phyloP scores from a whole-genome alignment of 208 protist species.

The Strigomonas culicis region DNA sequence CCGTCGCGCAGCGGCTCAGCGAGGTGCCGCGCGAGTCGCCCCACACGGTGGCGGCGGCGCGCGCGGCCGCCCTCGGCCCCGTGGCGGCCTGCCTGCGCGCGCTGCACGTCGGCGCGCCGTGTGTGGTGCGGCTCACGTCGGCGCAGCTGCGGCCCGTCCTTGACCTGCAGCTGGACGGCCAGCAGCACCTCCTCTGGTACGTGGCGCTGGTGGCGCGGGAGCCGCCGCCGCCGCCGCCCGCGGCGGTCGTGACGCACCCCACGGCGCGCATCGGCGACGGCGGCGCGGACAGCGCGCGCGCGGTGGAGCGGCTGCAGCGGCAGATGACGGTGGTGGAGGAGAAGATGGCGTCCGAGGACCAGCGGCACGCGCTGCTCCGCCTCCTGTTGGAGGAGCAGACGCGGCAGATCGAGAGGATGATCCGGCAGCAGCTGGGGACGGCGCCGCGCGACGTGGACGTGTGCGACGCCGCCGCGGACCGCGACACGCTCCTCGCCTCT shows the following conservation, averaged over 20 bases:
- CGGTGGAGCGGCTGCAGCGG: slow-evolving; percentile 24
- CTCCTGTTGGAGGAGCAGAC: slow-evolving; percentile 17
- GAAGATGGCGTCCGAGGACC: slow-evolving; percentile 26
- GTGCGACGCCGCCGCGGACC: slow-evolving; percentile 58
- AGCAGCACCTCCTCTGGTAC: no score
- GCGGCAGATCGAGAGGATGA: slow-evolving; percentile 31
- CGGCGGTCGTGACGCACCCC: background rate
- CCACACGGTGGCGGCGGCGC: no score
- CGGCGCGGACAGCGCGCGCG: background rate
- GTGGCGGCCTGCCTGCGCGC: no score
- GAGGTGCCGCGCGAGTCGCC: no score
- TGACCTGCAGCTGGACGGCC: slow-evolving; percentile 15
- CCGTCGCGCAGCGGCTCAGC: slow-evolving; percentile 1
- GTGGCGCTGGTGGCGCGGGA: background rate
- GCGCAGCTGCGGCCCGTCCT: slow-evolving; percentile 7
- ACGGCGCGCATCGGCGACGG: background rate
- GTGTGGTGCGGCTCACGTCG: no score
- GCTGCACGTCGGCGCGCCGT: no score
- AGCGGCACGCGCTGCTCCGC: slow-evolving; percentile 44
- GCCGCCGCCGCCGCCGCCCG: slow-evolving; percentile 1
- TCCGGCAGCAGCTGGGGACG: slow-evolving; percentile 51
- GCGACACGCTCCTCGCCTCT: slow-evolving; percentile 53
- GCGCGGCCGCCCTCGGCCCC: no score
- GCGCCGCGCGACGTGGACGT: slow-evolving; percentile 32
- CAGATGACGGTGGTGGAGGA: slow-evolving; percentile 57